Conservation (phyloP, 331 rosid species). For the Malus hybrid region DNA sequence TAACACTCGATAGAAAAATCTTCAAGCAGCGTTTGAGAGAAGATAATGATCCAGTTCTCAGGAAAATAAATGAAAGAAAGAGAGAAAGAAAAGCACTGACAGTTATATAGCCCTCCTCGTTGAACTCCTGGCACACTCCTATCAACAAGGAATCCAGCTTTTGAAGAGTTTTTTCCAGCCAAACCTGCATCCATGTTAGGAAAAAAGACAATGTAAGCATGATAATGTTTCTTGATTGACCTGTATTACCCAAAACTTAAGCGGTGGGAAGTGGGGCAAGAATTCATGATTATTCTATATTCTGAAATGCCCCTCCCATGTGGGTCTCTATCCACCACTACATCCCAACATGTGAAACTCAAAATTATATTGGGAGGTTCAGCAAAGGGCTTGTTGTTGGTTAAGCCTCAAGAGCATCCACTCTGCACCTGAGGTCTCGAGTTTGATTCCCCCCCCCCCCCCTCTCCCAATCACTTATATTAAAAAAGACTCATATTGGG, state of each 20-base stretch:
- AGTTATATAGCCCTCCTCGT: conserved; percentile 70
- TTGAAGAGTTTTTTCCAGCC: conserved; percentile 92
- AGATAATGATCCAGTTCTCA: conserved; percentile 7
- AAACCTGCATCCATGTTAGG: conserved; percentile 41
- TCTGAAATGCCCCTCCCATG: background rate
- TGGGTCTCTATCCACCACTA: background rate
- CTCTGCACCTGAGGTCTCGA: background rate
- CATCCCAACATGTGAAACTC: background rate
- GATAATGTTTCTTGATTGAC: background rate
- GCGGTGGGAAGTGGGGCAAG: background rate
- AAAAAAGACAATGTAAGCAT: background rate
- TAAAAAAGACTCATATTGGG: background rate
- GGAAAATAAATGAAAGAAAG: background rate
- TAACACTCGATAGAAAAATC: background rate
- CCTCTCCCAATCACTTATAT: too few relatives aligned
- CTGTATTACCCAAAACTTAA: background rate
- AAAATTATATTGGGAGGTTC: background rate
- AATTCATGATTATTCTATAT: background rate
- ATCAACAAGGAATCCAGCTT: conserved; percentile 91
- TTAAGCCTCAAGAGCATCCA: background rate
- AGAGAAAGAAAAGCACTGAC: conserved; percentile 37
- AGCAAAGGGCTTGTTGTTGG: background rate
- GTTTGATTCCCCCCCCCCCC: background rate
- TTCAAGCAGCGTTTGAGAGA: conserved; percentile 8
- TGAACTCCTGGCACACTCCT: conserved; percentile 94